A percentile compares a stretch with the other conserved stretches of the same genome.
These are phyloP conservation scores for Didymella sp. DNA, from an alignment of 2,329 filamentous ascomycete species.

Conservation along the genomic window DNA sequence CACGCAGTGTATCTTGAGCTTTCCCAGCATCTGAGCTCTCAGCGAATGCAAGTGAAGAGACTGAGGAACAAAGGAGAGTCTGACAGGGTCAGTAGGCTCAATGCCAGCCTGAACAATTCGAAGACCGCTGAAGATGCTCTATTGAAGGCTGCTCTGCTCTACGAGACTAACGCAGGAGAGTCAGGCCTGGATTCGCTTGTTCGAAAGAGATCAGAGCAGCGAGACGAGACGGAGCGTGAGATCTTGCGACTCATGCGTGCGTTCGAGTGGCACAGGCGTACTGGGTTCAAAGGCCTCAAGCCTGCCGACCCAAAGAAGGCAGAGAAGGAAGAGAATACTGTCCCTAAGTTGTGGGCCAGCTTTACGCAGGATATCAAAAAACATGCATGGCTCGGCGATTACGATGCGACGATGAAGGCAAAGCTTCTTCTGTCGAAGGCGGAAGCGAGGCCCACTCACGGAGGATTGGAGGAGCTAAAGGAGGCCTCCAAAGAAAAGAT, in stretches of 20 bases:
- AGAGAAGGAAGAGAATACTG: constrained; percentile 12
- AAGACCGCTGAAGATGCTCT: constrained; percentile 61
- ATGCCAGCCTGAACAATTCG: constrained; percentile 56
- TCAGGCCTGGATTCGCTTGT: constrained; percentile 27
- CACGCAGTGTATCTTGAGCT: constrained; percentile 62
- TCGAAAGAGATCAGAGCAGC: constrained; percentile 26
- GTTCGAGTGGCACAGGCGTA: constrained; percentile 25
- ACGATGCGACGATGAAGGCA: constrained; percentile 19
- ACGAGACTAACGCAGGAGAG: constrained; percentile 20
- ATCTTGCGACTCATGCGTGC: constrained; percentile 23
- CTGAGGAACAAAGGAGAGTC: constrained; percentile 45
- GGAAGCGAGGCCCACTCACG: constrained; percentile 7
- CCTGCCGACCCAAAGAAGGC: constrained; percentile 9
- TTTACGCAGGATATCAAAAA: constrained; percentile 30
- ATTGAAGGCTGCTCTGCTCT: constrained; percentile 52
- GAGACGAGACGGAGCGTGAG: constrained; percentile 18
- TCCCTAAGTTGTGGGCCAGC: constrained; percentile 23
- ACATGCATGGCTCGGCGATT: constrained; percentile 34
- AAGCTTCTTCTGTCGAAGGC: constrained; percentile 19
- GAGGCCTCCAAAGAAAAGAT: constrained; percentile 6
- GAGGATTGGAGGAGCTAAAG: constrained; percentile 14
- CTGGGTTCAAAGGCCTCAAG: constrained; percentile 11
- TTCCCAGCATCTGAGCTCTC: constrained; percentile 60
- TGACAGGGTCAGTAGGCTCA: constrained; percentile 52
- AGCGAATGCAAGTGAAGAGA: constrained; percentile 57